These are phyloP conservation scores for Ceratocystis eucalypticola DNA, from an alignment of 2,329 filamentous ascomycete species.

Conservation along the genomic window DNA sequence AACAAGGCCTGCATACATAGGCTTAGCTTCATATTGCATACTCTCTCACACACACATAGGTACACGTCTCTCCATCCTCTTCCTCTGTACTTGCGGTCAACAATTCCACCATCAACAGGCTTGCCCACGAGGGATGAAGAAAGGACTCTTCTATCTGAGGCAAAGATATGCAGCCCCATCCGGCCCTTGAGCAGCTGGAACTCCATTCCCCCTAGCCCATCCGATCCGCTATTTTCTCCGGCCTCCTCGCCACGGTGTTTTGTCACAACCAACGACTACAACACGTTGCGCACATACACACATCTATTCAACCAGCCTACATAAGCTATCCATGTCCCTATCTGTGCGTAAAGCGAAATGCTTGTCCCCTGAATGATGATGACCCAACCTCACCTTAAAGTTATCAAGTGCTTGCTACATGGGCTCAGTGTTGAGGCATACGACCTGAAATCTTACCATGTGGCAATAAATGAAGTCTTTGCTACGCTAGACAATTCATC, in stretches of 20 bases:
- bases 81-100: too few relatives aligned
- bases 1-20: not conserved
- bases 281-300: not conserved
- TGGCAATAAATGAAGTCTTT: not conserved
- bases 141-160: too few relatives aligned
- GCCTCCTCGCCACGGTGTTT: not conserved
- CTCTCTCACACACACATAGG: not conserved
- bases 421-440: not conserved
- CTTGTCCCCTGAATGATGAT: not conserved
- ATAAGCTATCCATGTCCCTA: not conserved
- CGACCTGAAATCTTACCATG: not conserved
- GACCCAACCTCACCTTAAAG: not conserved
- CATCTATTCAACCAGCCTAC: not conserved
- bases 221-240: not conserved
- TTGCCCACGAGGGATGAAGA: too few relatives aligned
- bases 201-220: not conserved
- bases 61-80: not conserved
- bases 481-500: not conserved
- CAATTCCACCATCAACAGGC: too few relatives aligned
- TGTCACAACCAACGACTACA: not conserved
- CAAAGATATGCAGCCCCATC: not conserved
- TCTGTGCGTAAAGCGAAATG: not conserved
- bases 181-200: conserved; percentile 2
- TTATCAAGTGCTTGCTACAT: not conserved
- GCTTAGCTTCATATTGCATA: not conserved